Conservation (phyloP, 495 filamentous ascomycete species). For the Astrocystis sublimbata region DNA sequence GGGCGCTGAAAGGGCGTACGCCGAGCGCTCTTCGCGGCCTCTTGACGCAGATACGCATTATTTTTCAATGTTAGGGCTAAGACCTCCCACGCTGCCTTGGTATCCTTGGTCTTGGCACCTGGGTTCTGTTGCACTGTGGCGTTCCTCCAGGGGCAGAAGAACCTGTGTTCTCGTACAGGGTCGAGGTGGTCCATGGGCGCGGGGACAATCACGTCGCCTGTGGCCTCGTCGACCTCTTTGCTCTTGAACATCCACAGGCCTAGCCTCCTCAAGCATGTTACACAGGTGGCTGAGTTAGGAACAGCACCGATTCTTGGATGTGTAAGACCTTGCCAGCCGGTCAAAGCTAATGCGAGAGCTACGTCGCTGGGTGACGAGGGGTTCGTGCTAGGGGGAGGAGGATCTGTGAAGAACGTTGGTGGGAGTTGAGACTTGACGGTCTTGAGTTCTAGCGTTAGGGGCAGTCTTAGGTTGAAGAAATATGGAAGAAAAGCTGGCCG, state of each 20-base stretch:
- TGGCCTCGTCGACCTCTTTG: constrained; percentile 49
- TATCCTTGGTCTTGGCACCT: constrained; percentile 31
- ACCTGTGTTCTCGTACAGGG: constrained; percentile 67
- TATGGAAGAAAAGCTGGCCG: constrained; percentile 53
- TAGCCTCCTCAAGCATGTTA: constrained; percentile 81
- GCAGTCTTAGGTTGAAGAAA: constrained; percentile 52
- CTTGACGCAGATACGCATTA: constrained; percentile 42
- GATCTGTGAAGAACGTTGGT: constrained; percentile 44
- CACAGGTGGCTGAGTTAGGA: constrained; percentile 72
- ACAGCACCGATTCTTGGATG: constrained; percentile 59
- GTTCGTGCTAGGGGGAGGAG: constrained; percentile 35
- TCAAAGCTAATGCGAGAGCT: constrained; percentile 74
- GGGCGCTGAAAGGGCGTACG: constrained; percentile 25
- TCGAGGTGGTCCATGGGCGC: constrained; percentile 66
- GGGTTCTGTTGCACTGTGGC: constrained; percentile 56
- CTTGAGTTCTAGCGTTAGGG: constrained; percentile 49
- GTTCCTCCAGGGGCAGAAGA: constrained; percentile 81
- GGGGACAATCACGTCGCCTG: constrained; percentile 53
- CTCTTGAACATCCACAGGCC: constrained; percentile 92
- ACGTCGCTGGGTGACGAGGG: constrained; percentile 53
- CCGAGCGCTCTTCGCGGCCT: constrained; percentile 28
- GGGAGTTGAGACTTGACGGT: constrained; percentile 51
- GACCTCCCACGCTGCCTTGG: constrained; percentile 48
- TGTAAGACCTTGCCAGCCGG: constrained; percentile 78
- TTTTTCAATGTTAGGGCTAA: constrained; percentile 47